Conservation (phyloP, 2,329 filamentous ascomycete genomes). For the Penicillium sp. region DNA sequence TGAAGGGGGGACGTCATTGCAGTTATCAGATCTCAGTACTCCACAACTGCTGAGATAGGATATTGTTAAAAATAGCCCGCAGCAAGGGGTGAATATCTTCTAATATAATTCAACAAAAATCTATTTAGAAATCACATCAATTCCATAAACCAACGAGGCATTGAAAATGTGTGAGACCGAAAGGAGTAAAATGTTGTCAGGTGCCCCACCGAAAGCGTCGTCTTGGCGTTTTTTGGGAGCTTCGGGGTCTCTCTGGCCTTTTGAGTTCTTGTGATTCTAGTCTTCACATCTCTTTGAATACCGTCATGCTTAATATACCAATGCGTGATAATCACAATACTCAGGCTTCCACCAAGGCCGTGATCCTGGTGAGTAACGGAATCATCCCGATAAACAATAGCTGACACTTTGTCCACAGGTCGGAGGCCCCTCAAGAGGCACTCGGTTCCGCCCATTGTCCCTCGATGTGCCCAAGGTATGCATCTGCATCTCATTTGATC, state of each 20-base stretch:
- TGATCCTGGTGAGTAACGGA: constrained; percentile 72
- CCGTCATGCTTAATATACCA: constrained; percentile 49
- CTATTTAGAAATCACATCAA: background rate
- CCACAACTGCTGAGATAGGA: background rate
- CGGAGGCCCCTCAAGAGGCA: constrained; percentile 91
- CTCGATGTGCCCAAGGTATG: constrained; percentile 91
- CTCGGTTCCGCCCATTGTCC: constrained; percentile 89
- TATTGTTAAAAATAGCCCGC: background rate
- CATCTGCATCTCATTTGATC: constrained; percentile 9
- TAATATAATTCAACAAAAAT: too few species aligned
- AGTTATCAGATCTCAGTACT: background rate
- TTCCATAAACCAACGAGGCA: background rate
- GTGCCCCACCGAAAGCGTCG: constrained; percentile 27
- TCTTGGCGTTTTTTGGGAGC: constrained; percentile 24
- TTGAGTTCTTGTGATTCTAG: background rate
- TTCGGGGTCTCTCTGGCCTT: constrained; percentile 10
- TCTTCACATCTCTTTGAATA: constrained; percentile 5
- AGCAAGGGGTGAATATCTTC: background rate
- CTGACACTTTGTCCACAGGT: constrained; percentile 60
- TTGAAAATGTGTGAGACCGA: background rate
- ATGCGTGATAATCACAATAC: constrained; percentile 39
- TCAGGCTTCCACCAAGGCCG: constrained; percentile 76
- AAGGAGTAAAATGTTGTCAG: constrained; percentile 21
- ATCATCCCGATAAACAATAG: constrained; percentile 9
- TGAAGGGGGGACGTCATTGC: background rate